phyloP scores from a whole-genome alignment of 75 land plant genomes.

The Pinus tabuliformis region DNA sequence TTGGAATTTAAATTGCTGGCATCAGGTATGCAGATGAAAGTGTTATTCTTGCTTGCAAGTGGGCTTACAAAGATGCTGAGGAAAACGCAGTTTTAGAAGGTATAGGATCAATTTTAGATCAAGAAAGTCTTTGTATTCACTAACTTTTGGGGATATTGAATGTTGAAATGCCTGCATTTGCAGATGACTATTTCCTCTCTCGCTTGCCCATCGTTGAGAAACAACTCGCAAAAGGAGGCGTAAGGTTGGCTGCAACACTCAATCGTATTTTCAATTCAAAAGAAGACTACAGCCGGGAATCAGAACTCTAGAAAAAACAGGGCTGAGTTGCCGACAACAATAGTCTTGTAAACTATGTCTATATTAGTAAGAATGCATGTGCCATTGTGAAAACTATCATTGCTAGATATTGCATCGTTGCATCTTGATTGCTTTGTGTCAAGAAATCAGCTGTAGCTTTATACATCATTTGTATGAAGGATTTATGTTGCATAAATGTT shows the following conservation, averaged over 20 bases:
- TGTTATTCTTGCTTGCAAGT: constrained; percentile 57
- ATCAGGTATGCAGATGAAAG: constrained; percentile 65
- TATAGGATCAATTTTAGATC: constrained; percentile 1
- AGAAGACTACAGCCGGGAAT: too few relatives aligned
- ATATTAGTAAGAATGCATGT: too few relatives aligned
- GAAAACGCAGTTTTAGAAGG: constrained; percentile 53
- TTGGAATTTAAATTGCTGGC: neutral
- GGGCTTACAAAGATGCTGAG: constrained; percentile 56
- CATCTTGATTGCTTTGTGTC: too few relatives aligned
- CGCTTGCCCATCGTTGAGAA: constrained; percentile 54
- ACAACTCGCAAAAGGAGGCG: constrained; percentile 54
- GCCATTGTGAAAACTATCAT: too few relatives aligned
- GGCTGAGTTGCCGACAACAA: too few relatives aligned
- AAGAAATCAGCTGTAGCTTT: too few relatives aligned
- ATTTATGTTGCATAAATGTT: too few relatives aligned
- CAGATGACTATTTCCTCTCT: constrained; percentile 65
- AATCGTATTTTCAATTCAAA: constrained; percentile 16
- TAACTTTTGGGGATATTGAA: neutral
- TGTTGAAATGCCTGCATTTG: neutral
- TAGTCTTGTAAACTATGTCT: too few relatives aligned
- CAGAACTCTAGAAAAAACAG: too few relatives aligned
- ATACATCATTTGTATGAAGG: too few relatives aligned
- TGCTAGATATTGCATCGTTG: too few relatives aligned
- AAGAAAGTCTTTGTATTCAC: neutral
- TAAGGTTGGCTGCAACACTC: constrained; percentile 48